Conservation (phyloP, 768 basidiomycete species). For the Kwoniella europaea region DNA sequence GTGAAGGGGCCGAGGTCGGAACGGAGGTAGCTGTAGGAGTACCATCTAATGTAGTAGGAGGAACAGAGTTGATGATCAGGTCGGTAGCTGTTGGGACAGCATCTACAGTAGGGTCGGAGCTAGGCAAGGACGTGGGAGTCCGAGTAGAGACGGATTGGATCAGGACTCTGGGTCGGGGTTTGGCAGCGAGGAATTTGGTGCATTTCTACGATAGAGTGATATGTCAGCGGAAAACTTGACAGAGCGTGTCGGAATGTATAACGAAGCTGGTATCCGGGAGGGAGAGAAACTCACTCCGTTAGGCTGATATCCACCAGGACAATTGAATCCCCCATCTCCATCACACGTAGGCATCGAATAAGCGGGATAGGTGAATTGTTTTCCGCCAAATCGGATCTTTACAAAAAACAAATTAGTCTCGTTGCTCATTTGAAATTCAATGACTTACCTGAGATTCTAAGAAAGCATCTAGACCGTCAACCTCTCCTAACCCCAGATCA, state of each 20-base stretch:
- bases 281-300: conserved; percentile 19
- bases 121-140: not conserved
- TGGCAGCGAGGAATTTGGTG: conserved; percentile 18
- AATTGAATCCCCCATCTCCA: conserved; percentile 28
- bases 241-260: too few species aligned
- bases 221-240: too few species aligned
- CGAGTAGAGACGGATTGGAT: not conserved
- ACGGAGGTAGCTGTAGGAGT: not conserved
- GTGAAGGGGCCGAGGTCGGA: not conserved
- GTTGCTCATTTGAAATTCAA: not conserved
- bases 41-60: conserved; percentile 10
- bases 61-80: conserved; percentile 12
- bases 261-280: too few species aligned
- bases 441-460: conserved; percentile 18
- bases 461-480: conserved; percentile 21
- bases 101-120: not conserved
- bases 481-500: conserved; percentile 21
- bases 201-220: conserved; percentile 13
- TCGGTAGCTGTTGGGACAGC: conserved; percentile 15
- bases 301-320: conserved; percentile 15
- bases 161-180: conserved; percentile 12
- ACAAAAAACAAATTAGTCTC: not conserved
- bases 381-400: conserved; percentile 19
- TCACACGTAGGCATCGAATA: conserved; percentile 28
- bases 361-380: conserved; percentile 23